Evolutionary conservation across 331 rosid species (phyloP), one percentile per base, ranked within the genome.

Genomic region (Ulmus americana): DNA sequence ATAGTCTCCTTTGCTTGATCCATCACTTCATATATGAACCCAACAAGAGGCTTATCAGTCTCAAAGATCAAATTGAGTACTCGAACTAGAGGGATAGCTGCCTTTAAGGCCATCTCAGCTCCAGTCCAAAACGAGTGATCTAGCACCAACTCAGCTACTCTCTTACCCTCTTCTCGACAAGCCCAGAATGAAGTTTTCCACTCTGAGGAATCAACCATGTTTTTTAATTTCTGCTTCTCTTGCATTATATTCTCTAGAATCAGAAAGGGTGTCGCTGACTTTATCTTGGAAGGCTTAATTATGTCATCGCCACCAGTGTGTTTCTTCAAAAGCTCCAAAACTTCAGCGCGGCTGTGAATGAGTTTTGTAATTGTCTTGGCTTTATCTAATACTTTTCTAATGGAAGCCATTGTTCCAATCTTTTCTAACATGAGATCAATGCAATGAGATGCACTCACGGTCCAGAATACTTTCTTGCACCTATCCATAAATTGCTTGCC

Each of bases 1-100:
- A 74, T 74, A 5, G 49, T 55, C 70, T 74, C 79, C 59, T 74
- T 68, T 41, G 63, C 66, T 63, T 74, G 74, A 55, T 74, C 79
- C 74, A 74, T 74, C 16, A 74, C 63, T 68, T 74, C 79, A 16
- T 74, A 74, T 46, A 74, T 74, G 66, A 68, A 51, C 20, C 79
- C 74, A 6, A 74, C 69, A 40, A 63, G 69, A 41, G 74, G 70
- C 51, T 74, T 47, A 35, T 61, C 65, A 47, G 70, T 47, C 60
- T 56, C 46, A 54, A 14, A 61, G 50, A 74, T 74, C 65, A 55
- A 63, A 9, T 38, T 22, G 16, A 62, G 47, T 39, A 56, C 15
- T 9, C 61, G 55, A 8, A 74, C 28, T 8, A 74, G 2, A 0
- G 79, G 74, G 42, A 74, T 11, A 22, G 70, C 51, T 74, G 70